These are phyloP conservation scores for Oropetium thomaeum DNA, from an alignment of 176 grass and related monocot genomes.

Conservation along the genomic window DNA sequence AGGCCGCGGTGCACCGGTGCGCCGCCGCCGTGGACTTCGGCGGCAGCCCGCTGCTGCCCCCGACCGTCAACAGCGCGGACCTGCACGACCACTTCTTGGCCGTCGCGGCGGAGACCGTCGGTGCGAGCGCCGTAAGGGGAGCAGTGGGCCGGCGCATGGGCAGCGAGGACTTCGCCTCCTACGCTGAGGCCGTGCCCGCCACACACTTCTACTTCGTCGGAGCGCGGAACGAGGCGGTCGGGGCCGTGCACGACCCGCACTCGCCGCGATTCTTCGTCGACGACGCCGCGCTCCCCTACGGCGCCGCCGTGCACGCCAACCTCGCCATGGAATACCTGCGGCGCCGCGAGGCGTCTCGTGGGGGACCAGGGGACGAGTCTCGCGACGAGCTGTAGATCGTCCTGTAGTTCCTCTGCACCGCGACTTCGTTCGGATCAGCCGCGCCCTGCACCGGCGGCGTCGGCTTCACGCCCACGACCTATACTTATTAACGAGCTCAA, in stretches of 20 bases:
- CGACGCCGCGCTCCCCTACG: constrained; percentile 68
- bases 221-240: constrained; percentile 32
- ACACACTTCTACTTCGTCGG: constrained; percentile 88
- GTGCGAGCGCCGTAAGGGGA: constrained; percentile 32
- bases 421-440: background rate
- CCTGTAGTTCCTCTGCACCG: constrained; percentile 22
- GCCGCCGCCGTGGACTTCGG: constrained; percentile 58
- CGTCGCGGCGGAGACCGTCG: constrained; percentile 57
- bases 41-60: constrained; percentile 47
- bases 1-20: constrained; percentile 84
- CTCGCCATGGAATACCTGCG: constrained; percentile 67
- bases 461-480: background rate
- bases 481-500: no score
- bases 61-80: constrained; percentile 50
- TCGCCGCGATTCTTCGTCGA: constrained; percentile 74
- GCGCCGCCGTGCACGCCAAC: constrained; percentile 74
- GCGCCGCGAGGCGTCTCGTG: constrained; percentile 4
- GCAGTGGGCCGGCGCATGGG: constrained; percentile 57
- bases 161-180: constrained; percentile 78
- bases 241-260: constrained; percentile 37
- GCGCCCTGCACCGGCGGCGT: background rate
- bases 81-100: constrained; percentile 65
- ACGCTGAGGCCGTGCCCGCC: constrained; percentile 53
- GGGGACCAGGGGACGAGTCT: background rate
- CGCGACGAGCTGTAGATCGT: constrained; percentile 72